Percentiles rank a stretch among this genome's conserved stretches.
These are phyloP conservation scores for Avena atlantica DNA, from an alignment of 176 grass and related monocot genomes.

Conservation along the genomic window DNA sequence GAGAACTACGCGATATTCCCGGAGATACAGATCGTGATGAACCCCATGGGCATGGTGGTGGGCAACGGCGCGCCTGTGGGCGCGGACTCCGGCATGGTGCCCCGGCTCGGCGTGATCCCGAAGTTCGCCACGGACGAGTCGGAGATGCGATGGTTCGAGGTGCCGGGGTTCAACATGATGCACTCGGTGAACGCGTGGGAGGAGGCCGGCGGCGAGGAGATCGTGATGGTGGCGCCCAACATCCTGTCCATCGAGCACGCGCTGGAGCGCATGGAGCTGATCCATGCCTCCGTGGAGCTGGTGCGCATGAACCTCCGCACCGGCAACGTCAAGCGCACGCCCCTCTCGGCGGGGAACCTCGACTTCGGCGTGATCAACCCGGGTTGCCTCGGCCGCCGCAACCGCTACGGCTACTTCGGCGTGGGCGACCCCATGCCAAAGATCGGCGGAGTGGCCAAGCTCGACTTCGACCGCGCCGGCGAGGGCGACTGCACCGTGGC, in stretches of 20 bases:
- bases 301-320: slow-evolving; percentile 76
- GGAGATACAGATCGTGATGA: slow-evolving; percentile 92
- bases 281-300: slow-evolving; percentile 75
- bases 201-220: slow-evolving; percentile 56
- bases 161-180: slow-evolving; percentile 83
- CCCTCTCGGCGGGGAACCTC: slow-evolving; percentile 73
- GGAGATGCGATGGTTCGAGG: slow-evolving; percentile 91
- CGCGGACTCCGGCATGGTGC: slow-evolving; percentile 60
- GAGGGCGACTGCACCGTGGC: slow-evolving; percentile 76
- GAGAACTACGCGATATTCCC: slow-evolving; percentile 68
- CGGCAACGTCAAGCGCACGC: slow-evolving; percentile 66
- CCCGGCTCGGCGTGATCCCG: slow-evolving; percentile 75
- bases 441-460: slow-evolving; percentile 72
- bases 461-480: slow-evolving; percentile 67
- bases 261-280: slow-evolving; percentile 72
- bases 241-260: slow-evolving; percentile 85
- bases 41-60: slow-evolving; percentile 82
- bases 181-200: slow-evolving; percentile 93
- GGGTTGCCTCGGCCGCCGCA: slow-evolving; percentile 60
- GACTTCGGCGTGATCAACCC: slow-evolving; percentile 85
- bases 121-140: slow-evolving; percentile 74
- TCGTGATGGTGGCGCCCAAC: slow-evolving; percentile 86
- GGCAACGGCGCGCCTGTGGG: slow-evolving; percentile 67
- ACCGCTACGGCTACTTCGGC: slow-evolving; percentile 79
- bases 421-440: slow-evolving; percentile 80